These are phyloP conservation scores for Dendrobium catenatum DNA, from an alignment of 106 monocot species.

Conservation along the genomic window DNA sequence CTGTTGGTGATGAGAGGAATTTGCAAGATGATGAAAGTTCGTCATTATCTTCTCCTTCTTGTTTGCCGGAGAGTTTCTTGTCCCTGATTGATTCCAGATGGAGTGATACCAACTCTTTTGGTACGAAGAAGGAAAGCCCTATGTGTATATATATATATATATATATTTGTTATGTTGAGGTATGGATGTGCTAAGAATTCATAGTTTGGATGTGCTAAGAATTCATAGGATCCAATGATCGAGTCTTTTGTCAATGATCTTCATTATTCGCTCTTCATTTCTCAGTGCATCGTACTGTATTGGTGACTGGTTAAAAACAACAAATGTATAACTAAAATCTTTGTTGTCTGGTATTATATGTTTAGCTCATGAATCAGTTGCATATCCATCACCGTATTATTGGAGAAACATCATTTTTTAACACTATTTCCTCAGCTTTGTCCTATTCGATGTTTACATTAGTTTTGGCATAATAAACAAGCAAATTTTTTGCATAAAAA, in stretches of 20 bases:
- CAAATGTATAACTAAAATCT: neutral
- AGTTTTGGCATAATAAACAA: neutral
- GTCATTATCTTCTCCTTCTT: neutral
- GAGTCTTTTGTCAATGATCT: neutral
- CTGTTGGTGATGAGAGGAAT: slow-evolving; percentile 12
- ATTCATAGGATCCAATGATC: neutral
- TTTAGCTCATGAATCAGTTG: neutral
- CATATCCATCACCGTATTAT: neutral
- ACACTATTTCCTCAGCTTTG: neutral
- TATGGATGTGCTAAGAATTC: no score
- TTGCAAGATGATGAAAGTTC: slow-evolving; percentile 6
- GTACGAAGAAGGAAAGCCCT: slow-evolving; percentile 13
- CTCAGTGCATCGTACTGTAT: neutral
- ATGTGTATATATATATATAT: neutral
- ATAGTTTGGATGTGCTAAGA: neutral
- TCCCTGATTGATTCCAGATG: slow-evolving; percentile 13
- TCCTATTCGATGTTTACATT: neutral
- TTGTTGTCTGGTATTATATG: neutral
- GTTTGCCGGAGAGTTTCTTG: slow-evolving; percentile 11
- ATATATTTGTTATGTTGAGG: neutral
- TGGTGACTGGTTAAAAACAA: neutral
- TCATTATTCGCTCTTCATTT: neutral
- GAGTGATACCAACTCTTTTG: slow-evolving; percentile 13
- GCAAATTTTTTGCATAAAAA: neutral
- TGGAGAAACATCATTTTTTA: neutral